Evolutionary conservation across 768 basidiomycete genomes (phyloP).

Genomic region (Galerina sulciceps): DNA sequence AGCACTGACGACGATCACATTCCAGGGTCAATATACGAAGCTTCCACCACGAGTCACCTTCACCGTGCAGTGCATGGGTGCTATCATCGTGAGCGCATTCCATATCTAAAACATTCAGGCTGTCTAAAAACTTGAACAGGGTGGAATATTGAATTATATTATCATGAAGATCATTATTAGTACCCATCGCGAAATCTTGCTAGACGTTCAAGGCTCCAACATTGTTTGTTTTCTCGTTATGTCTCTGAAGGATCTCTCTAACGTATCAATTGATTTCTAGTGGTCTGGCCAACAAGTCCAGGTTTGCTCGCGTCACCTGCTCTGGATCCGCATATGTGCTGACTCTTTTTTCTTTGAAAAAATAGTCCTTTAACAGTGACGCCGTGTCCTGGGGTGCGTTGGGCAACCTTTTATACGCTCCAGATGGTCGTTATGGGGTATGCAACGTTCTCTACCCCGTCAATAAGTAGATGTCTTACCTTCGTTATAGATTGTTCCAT

Average conservation of each 20-base stretch:
- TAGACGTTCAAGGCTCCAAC: slow-evolving; percentile 56
- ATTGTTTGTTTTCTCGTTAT: slow-evolving; percentile 39
- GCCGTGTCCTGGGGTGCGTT: slow-evolving; percentile 65
- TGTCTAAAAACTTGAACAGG: slow-evolving; percentile 18
- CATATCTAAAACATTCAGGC: neutral
- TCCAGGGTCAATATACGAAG: slow-evolving; percentile 52
- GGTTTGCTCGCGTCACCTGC: slow-evolving; percentile 10
- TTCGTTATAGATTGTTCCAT: slow-evolving; percentile 43
- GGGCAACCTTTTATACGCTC: slow-evolving; percentile 49
- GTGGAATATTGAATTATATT: slow-evolving; percentile 47
- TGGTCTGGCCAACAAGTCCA: slow-evolving; percentile 52
- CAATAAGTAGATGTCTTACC: slow-evolving; percentile 6
- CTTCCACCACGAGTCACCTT: slow-evolving; percentile 70
- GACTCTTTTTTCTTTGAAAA: neutral
- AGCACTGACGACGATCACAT: neutral
- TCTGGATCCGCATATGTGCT: neutral
- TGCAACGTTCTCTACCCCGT: slow-evolving; percentile 21
- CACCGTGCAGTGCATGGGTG: slow-evolving; percentile 58
- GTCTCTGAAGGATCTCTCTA: neutral
- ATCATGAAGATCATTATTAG: slow-evolving; percentile 62
- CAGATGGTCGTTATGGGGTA: slow-evolving; percentile 50
- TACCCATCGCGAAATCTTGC: slow-evolving; percentile 49
- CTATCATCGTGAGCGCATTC: slow-evolving; percentile 47
- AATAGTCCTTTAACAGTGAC: slow-evolving; percentile 43
- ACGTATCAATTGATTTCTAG: slow-evolving; percentile 21